A percentile compares a stretch with the other conserved stretches of the same genome.
These are phyloP conservation scores for Vaccinium darrowii DNA, from an alignment of 148 eudicot genomes.

Conservation along the genomic window DNA sequence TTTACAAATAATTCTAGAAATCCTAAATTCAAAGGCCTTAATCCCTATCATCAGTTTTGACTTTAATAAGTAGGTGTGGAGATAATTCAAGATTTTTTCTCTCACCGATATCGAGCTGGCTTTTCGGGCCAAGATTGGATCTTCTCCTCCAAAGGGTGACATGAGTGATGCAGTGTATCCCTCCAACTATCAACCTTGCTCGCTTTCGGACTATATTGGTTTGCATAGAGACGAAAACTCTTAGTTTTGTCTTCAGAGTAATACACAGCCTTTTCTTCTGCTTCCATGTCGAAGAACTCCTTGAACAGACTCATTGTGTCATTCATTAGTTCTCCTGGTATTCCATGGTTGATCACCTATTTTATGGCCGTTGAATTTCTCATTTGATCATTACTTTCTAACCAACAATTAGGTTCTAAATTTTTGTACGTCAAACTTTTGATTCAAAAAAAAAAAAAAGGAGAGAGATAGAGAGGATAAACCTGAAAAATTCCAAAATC, in stretches of 20 bases:
- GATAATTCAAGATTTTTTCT: background rate
- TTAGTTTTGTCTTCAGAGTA: conserved; percentile 22
- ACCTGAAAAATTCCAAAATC: background rate
- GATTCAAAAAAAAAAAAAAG: background rate
- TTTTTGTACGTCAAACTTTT: background rate
- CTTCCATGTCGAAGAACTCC: conserved; percentile 25
- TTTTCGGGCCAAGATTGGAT: conserved; percentile 28
- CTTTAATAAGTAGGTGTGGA: background rate
- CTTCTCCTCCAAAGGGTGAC: conserved; percentile 25
- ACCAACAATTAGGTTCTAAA: background rate
- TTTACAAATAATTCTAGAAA: background rate
- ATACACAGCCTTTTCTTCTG: conserved; percentile 16
- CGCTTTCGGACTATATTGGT: conserved; percentile 16
- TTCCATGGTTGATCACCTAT: conserved; percentile 25
- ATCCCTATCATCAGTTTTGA: background rate
- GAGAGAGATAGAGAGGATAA: background rate
- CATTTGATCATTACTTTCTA: background rate
- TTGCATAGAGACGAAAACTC: conserved; percentile 26
- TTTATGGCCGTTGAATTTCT: background rate
- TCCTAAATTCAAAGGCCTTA: background rate
- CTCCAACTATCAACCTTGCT: conserved; percentile 22
- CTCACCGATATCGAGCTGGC: conserved; percentile 23
- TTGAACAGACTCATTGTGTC: conserved; percentile 20
- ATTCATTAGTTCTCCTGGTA: conserved; percentile 27
- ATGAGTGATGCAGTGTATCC: conserved; percentile 18